Conservation (phyloP, 2,329 filamentous ascomycete genomes). For the Exophiala calicioides region DNA sequence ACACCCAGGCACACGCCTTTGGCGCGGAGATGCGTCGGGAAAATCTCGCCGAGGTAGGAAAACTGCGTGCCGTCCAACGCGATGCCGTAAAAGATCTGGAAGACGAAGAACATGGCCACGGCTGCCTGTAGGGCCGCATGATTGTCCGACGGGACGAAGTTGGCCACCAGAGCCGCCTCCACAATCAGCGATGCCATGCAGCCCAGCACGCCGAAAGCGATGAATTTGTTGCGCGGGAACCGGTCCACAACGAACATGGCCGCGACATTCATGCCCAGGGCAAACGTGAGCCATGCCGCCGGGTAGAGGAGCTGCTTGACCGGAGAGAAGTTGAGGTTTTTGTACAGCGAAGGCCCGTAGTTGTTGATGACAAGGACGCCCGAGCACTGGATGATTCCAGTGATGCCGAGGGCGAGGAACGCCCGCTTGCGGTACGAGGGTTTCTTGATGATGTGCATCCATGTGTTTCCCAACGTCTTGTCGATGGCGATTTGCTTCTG, state of each 20-base stretch:
- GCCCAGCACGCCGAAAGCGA: constrained; percentile 41
- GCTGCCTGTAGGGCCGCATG: constrained; percentile 36
- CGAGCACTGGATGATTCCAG: constrained; percentile 34
- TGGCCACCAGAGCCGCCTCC: constrained; percentile 40
- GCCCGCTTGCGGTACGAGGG: constrained; percentile 26
- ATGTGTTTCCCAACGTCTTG: constrained; percentile 22
- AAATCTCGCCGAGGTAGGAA: constrained; percentile 50
- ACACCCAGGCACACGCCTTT: constrained; percentile 36
- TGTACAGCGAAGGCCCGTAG: constrained; percentile 49
- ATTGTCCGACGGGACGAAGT: constrained; percentile 39
- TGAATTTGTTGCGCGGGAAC: constrained; percentile 25
- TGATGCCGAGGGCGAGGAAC: constrained; percentile 22
- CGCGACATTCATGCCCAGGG: constrained; percentile 22
- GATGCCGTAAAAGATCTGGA: constrained; percentile 44
- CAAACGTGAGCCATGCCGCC: constrained; percentile 28
- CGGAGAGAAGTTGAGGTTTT: constrained; percentile 46
- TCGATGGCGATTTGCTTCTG: constrained; percentile 27
- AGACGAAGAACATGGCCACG: constrained; percentile 46
- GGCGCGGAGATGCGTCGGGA: constrained; percentile 44
- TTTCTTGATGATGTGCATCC: constrained; percentile 25
- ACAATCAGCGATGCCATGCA: constrained; percentile 43
- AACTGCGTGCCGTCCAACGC: constrained; percentile 52
- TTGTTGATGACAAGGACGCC: constrained; percentile 45
- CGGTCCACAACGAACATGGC: constrained; percentile 24
- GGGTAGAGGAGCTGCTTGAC: constrained; percentile 28